Conservation (phyloP, 2,329 filamentous ascomycete species). For the Drechmeria coniospora region DNA sequence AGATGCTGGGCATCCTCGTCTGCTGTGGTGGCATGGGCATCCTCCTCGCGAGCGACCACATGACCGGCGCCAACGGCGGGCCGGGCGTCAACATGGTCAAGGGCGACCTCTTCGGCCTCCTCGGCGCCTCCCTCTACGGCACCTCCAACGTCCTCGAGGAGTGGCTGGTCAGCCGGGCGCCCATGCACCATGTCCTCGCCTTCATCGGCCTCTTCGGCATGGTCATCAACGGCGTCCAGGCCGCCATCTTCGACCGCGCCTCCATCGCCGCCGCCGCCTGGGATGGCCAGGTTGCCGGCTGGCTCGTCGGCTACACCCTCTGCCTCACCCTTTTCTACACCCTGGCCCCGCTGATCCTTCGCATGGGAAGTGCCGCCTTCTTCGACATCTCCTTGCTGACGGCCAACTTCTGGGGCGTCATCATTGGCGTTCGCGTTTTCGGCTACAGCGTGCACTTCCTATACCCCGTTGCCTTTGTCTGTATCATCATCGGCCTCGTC, state of each 20-base stretch:
- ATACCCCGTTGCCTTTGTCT: slow-evolving; percentile 89
- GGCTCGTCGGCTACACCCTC: slow-evolving; percentile 80
- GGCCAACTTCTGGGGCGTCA: slow-evolving; percentile 92
- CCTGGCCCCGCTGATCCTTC: slow-evolving; percentile 72
- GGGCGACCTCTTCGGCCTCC: slow-evolving; percentile 80
- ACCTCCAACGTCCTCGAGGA: slow-evolving; percentile 86
- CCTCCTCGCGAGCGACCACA: slow-evolving; percentile 73
- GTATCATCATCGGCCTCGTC: slow-evolving; percentile 74
- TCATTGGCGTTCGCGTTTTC: slow-evolving; percentile 82
- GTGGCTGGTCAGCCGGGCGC: slow-evolving; percentile 75
- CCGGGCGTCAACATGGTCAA: slow-evolving; percentile 58
- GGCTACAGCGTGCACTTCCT: slow-evolving; percentile 67
- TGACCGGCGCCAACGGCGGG: slow-evolving; percentile 60
- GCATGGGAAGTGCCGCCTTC: slow-evolving; percentile 81
- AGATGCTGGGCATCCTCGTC: slow-evolving; percentile 75
- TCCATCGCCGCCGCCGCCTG: slow-evolving; percentile 6
- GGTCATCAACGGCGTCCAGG: slow-evolving; percentile 82
- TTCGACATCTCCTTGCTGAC: slow-evolving; percentile 93
- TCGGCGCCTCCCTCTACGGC: slow-evolving; percentile 84
- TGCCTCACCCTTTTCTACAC: slow-evolving; percentile 76
- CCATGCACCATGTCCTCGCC: slow-evolving; percentile 83
- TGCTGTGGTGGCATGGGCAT: slow-evolving; percentile 85
- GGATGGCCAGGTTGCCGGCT: slow-evolving; percentile 45
- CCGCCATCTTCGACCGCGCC: slow-evolving; percentile 74
- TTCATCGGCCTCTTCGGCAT: slow-evolving; percentile 81